These are phyloP conservation scores for Nakaseomyces nivariensis DNA, from an alignment of 1,139 yeast species.

Conservation along the genomic window DNA sequence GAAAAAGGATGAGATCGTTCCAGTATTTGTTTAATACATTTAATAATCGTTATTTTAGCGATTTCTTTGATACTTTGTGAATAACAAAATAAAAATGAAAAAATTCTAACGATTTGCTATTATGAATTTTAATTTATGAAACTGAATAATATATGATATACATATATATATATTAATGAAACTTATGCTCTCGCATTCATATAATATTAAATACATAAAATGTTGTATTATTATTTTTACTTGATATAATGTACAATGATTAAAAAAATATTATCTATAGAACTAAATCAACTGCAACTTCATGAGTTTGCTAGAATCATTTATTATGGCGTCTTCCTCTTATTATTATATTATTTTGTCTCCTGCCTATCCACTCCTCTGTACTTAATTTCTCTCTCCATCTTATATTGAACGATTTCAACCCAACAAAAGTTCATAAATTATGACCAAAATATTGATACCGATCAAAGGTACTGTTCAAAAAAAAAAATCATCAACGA, in stretches of 20 bases:
- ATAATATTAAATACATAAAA: neutral
- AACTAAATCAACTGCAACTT: neutral
- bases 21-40: neutral
- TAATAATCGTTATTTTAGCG: no score
- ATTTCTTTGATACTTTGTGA: no score
- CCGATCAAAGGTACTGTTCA: conserved; percentile 56
- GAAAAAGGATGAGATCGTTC: conserved; percentile 1
- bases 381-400: no score
- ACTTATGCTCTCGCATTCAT: neutral
- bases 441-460: conserved; percentile 54
- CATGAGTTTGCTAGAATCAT: neutral
- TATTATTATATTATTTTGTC: neutral
- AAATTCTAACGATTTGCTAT: no score
- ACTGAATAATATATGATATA: no score
- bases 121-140: no score
- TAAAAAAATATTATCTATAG: neutral
- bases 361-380: no score
- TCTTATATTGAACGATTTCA: conserved; percentile 19
- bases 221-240: neutral
- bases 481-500: neutral
- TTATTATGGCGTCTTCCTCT: conserved; percentile 2
- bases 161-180: neutral
- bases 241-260: neutral
- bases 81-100: no score
- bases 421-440: conserved; percentile 69